Percentiles rank a stretch among this genome's conserved stretches.
Conservation (phyloP, 2,329 filamentous ascomycete species). For the Colletotrichum neosansevieriae region DNA sequence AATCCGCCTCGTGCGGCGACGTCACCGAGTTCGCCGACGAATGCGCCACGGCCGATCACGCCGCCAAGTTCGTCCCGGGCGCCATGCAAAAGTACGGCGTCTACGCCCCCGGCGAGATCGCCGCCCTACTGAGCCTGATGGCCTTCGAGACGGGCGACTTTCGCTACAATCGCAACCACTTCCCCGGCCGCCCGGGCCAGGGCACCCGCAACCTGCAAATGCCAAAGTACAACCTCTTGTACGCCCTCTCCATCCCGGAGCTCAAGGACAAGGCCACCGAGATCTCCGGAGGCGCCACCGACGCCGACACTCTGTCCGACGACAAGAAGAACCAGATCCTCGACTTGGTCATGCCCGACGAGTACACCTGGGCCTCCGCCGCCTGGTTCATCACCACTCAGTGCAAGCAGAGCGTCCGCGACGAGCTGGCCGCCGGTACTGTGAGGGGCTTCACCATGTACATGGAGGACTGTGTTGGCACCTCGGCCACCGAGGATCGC, state of each 20-base stretch:
- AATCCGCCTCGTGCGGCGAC: conserved; percentile 65
- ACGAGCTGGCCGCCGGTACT: conserved; percentile 50
- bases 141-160: conserved; percentile 78
- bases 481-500: conserved; percentile 49
- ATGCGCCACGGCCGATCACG: conserved; percentile 74
- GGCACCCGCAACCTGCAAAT: conserved; percentile 73
- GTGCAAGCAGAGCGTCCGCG: conserved; percentile 52
- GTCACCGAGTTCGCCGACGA: conserved; percentile 59
- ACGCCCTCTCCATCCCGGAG: conserved; percentile 58
- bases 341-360: conserved; percentile 58
- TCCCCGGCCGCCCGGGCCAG: conserved; percentile 69
- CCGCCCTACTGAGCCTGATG: conserved; percentile 77
- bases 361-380: conserved; percentile 66
- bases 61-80: conserved; percentile 66
- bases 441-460: conserved; percentile 60
- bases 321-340: conserved; percentile 56
- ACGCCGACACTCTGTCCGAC: conserved; percentile 44
- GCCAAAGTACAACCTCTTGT: conserved; percentile 57
- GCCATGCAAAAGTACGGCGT: conserved; percentile 71
- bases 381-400: conserved; percentile 64
- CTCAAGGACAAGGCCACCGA: conserved; percentile 49
- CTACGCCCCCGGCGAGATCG: conserved; percentile 68
- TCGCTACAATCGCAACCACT: conserved; percentile 76
- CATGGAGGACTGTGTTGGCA: conserved; percentile 60
- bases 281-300: conserved; percentile 47